These are phyloP conservation scores for Echria macrotheca DNA, from an alignment of 495 filamentous ascomycete genomes.

Conservation along the genomic window DNA sequence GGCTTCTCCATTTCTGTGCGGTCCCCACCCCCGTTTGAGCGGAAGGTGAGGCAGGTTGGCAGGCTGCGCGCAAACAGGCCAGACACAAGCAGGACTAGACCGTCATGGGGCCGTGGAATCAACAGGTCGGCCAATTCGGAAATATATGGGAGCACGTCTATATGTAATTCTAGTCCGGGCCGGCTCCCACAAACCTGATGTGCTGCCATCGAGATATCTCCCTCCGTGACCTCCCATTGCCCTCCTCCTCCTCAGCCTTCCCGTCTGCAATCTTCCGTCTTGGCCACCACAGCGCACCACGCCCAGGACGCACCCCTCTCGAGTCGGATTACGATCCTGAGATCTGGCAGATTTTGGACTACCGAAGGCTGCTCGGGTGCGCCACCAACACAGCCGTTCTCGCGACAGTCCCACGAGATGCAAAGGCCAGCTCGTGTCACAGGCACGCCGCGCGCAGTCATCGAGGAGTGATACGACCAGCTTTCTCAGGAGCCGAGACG, in stretches of 20 bases:
- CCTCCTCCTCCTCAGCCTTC: background rate
- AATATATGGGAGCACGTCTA: background rate
- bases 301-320: background rate
- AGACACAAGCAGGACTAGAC: constrained; percentile 6
- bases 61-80: background rate
- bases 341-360: no score
- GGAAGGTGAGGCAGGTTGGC: constrained; percentile 14
- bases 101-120: constrained; percentile 14
- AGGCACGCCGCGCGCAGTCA: no score
- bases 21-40: constrained; percentile 5
- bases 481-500: no score
- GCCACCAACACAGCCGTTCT: no score
- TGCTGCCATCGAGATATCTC: background rate
- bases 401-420: no score
- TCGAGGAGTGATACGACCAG: no score
- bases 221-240: background rate
- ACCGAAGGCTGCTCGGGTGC: no score
- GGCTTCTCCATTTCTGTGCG: constrained; percentile 15
- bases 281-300: background rate
- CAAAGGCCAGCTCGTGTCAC: no score
- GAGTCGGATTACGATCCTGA: no score
- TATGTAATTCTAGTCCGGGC: background rate
- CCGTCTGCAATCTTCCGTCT: background rate
- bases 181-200: background rate
- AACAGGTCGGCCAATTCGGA: background rate